Evolutionary conservation across 345 rosid genomes (phyloP).

Genomic region (Xanthoceras sorbifolium): DNA sequence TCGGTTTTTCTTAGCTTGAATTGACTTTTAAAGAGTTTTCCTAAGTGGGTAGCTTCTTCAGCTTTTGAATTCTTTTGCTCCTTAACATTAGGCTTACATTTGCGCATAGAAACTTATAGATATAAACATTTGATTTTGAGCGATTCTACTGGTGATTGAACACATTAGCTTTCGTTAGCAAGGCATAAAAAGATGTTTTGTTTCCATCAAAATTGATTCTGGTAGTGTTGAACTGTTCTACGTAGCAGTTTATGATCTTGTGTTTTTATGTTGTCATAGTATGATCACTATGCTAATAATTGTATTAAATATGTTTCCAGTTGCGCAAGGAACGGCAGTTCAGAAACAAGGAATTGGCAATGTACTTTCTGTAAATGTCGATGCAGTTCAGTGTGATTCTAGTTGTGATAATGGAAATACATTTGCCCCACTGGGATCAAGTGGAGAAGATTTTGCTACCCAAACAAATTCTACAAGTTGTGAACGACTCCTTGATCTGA

Average conservation of each 20-base stretch:
- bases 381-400: constrained; percentile 35
- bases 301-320: constrained; percentile 35
- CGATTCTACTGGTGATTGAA: background rate
- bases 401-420: constrained; percentile 34
- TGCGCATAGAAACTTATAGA: background rate
- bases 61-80: no score
- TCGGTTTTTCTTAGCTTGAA: background rate
- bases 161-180: background rate
- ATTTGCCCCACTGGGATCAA: background rate
- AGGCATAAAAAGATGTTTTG: background rate
- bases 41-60: background rate
- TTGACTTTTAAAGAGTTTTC: background rate
- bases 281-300: background rate
- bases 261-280: background rate
- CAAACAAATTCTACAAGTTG: constrained; percentile 33
- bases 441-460: constrained; percentile 28
- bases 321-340: constrained; percentile 36
- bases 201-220: background rate
- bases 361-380: constrained; percentile 42
- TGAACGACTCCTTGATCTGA: constrained; percentile 28
- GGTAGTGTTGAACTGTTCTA: background rate
- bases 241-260: background rate
- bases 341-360: constrained; percentile 31
- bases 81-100: background rate
- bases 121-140: background rate